Percentiles rank a stretch among this genome's conserved stretches.
phyloP scores from a whole-genome alignment of 2,329 filamentous ascomycete genomes.

The Ascochyta rabiei region DNA sequence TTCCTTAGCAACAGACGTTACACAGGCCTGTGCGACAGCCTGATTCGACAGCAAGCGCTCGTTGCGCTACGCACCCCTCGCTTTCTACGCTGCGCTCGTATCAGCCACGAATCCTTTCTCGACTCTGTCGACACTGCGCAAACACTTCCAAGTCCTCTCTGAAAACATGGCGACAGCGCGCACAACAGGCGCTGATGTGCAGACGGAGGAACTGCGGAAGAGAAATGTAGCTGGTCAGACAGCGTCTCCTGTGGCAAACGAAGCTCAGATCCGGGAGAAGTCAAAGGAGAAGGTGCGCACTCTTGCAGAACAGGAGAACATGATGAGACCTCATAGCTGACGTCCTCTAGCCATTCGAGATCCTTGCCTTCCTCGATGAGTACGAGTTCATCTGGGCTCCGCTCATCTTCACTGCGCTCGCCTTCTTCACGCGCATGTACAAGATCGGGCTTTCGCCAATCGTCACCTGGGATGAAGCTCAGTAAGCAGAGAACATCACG shows the following conservation, averaged over 20 bases:
- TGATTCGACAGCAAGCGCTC: conserved; percentile 1
- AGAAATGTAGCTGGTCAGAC: conserved; percentile 50
- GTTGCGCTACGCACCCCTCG: conserved; percentile 19
- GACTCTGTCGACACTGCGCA: conserved; percentile 5
- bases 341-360: conserved; percentile 53
- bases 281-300: conserved; percentile 54
- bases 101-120: conserved; percentile 23
- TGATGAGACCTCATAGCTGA: conserved; percentile 21
- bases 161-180: conserved; percentile 37
- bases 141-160: background rate
- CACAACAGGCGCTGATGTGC: conserved; percentile 50
- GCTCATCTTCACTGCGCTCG: conserved; percentile 65
- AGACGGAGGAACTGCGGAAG: conserved; percentile 53
- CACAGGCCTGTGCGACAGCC: conserved; percentile 11
- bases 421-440: conserved; percentile 71
- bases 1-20: conserved; percentile 7
- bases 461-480: conserved; percentile 78
- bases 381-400: conserved; percentile 69
- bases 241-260: conserved; percentile 37
- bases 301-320: background rate
- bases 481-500: conserved; percentile 57
- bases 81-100: conserved; percentile 13
- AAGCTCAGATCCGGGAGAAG: conserved; percentile 51
- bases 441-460: conserved; percentile 72
- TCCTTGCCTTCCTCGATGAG: conserved; percentile 67